Base-by-base conservation (phyloP, 106 monocot genomes). In the Apostasia ramifera region DNA sequence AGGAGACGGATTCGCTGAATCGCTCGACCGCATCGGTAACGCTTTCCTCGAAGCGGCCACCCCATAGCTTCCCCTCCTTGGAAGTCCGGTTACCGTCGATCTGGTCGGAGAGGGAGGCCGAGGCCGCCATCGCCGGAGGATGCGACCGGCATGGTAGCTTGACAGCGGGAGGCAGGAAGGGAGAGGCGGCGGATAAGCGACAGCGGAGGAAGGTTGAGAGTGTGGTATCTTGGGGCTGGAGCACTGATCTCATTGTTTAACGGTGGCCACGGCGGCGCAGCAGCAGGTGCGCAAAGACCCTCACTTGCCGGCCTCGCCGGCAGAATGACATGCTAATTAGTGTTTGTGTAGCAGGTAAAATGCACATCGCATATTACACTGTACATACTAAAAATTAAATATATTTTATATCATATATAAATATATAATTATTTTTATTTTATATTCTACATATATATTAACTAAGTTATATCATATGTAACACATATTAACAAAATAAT, bases 1-100 rank as follows among this genome's bases (percentile, higher is more conserved):
- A 89, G 43, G 95, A 92, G 55, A 95, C 71, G 26, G 95, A 97
- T 84, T 97, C 95, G 68, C 83, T 87, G 78, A 97, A 97, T 47
- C 70, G 75, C 79, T 92, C 92, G 12, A 92, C 88, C 12, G 84
- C 91, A 40, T 97, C 89, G 67, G 85, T 89, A 47, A 89, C 86
- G 66, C 86, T 84, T 13, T 86, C 89, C 81, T 97, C 81, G 77
- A 89, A 89, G 13, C 92, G 79, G 42, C 92, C 95, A 42, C 95
- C 95, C 95, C 95, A 92, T 0, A 97, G 83, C 80, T 97, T 97
- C 66, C 42, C 57, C 82, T 92, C 92, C 77, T 88, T 86, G 53
- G 43, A 9, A 56, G n/a, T 71, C 63, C 52, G 40, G 44, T 0
- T 47, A 52, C 42, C 67, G 37, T 55, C 55, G 2, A 10, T 2